Evolutionary conservation across 2,329 filamentous ascomycete genomes (phyloP), one percentile per base, ranked within the genome.

Genomic region (Aspergillus viridinutans): DNA sequence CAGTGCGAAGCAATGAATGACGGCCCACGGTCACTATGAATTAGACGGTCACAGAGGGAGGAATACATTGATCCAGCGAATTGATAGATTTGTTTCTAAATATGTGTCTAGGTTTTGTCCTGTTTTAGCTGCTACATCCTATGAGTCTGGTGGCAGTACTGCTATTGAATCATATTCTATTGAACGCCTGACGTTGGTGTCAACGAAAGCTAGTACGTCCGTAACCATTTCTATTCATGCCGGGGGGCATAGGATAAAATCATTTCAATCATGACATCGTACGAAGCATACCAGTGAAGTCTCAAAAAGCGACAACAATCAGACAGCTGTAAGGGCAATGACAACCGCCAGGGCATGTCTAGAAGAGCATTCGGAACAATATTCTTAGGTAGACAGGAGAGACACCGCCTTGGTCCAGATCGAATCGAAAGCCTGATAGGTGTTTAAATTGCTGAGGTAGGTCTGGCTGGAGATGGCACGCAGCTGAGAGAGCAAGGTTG

Each of bases 391-490:
- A 26, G 20, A 14, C 20, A 23, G 21, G 2, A 47, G 43, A 26
- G 43, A 47, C 4, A 47, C 21, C 21, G 26, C 43, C 43, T 47
- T 47, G 10, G 12, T 23, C 43, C 43, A 47, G 3, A 17, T 6
- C 12, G n/a, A 12, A 25, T 53, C 49, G n/a, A 57, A 61, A 14
- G 40, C 45, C 4, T 45, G 35, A 8, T 61, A 61, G 14, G 50
- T 53, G 14, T 49, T 50, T 2, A 53, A 17, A 23, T 53, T 56
- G 17, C 50, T 53, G n/a, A 61, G 14, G 17, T 59, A 61, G 20
- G 56, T 52, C 21, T 61, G 58, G 20, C 54, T 54, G 12, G 58
- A 59, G 14, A 61, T 55, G 3, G 43, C 50, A 0, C 52, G 43
- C 1, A 54, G 48, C 28, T 61, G 54, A 21, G 35, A 17, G 4